phyloP scores from a whole-genome alignment of 2,329 filamentous ascomycete genomes.

The Ustulina deusta region DNA sequence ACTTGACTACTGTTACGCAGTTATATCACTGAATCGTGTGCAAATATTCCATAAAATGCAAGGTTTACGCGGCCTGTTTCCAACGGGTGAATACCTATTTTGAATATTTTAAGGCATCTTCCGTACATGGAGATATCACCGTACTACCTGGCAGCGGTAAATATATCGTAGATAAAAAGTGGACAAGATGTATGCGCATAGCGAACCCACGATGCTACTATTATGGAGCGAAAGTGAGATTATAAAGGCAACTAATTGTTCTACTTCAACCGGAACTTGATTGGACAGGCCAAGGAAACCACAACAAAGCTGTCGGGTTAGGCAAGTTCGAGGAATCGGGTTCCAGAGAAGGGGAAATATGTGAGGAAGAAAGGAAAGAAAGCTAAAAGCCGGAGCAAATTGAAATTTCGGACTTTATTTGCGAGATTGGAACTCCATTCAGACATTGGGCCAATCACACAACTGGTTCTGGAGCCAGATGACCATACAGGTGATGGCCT shows the following conservation, averaged over 20 bases:
- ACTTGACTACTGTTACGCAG: background rate
- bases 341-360: constrained; percentile 63
- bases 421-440: constrained; percentile 15
- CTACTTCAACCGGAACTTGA: constrained; percentile 64
- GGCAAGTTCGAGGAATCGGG: constrained; percentile 53
- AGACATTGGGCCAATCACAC: constrained; percentile 42
- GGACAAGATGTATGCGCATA: constrained; percentile 66
- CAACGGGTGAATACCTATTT: background rate
- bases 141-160: background rate
- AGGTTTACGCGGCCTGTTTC: background rate
- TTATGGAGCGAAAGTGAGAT: constrained; percentile 64
- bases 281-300: constrained; percentile 59
- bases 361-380: constrained; percentile 55
- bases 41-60: background rate
- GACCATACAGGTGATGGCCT: background rate
- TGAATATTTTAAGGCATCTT: background rate
- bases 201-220: constrained; percentile 69
- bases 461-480: background rate
- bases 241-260: constrained; percentile 68
- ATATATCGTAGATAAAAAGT: background rate
- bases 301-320: constrained; percentile 40
- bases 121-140: background rate
- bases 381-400: constrained; percentile 40
- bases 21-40: background rate
- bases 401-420: constrained; percentile 31